phyloP scores from a whole-genome alignment of 176 grass and related monocot species.

The Areca catechu region DNA sequence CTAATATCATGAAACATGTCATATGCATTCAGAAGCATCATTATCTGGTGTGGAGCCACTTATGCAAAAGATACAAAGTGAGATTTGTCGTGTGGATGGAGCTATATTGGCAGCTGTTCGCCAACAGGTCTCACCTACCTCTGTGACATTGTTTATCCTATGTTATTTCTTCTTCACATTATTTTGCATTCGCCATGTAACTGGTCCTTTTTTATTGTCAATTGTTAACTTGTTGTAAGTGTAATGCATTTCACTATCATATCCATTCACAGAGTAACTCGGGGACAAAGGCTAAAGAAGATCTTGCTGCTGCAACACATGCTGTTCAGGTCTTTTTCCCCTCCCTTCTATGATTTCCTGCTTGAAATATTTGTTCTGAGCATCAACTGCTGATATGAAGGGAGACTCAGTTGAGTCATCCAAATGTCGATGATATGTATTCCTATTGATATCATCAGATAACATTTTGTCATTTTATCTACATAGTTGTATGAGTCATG shows the following conservation, averaged over 20 bases:
- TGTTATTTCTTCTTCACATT: neutral
- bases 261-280: conserved; percentile 71
- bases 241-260: neutral
- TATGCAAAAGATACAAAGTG: conserved; percentile 99
- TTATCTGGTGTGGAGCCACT: conserved; percentile 86
- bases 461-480: too few species aligned
- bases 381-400: too few species aligned
- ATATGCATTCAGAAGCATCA: conserved; percentile 63
- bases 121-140: conserved; percentile 56
- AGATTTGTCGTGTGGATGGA: conserved; percentile 94
- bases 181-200: conserved; percentile 2
- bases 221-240: neutral
- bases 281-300: conserved; percentile 96
- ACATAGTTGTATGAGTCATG: too few species aligned
- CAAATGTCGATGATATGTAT: too few species aligned
- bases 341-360: neutral
- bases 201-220: neutral
- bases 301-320: conserved; percentile 93
- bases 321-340: conserved; percentile 70
- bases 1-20: conserved; percentile 3
- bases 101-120: conserved; percentile 87
- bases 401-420: too few species aligned
- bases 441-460: too few species aligned
- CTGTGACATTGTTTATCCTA: neutral
- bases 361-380: neutral